Evolutionary conservation across 2,329 filamentous ascomycete species (phyloP).

Genomic region (Sporothrix mexicana): DNA sequence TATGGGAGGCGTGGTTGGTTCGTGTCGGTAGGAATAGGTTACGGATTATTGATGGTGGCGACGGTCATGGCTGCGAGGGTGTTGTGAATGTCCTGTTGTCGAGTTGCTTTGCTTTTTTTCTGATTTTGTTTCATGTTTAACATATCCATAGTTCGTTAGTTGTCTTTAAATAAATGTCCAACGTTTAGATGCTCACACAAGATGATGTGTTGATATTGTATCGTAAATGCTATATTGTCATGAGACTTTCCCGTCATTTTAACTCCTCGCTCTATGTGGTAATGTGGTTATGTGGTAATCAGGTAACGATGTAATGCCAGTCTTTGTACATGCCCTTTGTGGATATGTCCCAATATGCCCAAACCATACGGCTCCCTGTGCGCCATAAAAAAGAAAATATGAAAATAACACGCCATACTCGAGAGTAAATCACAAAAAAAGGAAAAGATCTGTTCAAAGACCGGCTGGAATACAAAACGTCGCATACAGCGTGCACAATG

Average conservation of each 20-base stretch:
- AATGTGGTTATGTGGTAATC: no score
- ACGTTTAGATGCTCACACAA: no score
- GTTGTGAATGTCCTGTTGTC: no score
- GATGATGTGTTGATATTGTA: no score
- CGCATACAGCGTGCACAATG: conserved; percentile 1
- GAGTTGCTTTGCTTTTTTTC: no score
- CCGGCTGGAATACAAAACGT: conserved; percentile 1
- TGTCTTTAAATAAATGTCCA: no score
- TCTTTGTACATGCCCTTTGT: conserved; percentile 1
- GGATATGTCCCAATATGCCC: neutral
- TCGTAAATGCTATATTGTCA: neutral
- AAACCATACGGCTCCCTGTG: neutral
- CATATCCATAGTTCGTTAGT: no score
- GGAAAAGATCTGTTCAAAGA: neutral
- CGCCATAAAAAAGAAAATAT: neutral
- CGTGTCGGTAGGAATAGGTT: neutral
- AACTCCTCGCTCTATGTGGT: conserved; percentile 23
- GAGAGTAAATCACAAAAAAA: neutral
- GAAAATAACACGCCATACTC: neutral
- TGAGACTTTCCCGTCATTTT: neutral
- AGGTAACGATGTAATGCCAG: neutral
- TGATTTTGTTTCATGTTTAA: no score
- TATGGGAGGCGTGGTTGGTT: neutral
- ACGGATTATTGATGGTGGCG: neutral
- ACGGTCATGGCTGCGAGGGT: no score